phyloP scores from a whole-genome alignment of 2,329 filamentous ascomycete species.

The Pestalotiopsis sp. region DNA sequence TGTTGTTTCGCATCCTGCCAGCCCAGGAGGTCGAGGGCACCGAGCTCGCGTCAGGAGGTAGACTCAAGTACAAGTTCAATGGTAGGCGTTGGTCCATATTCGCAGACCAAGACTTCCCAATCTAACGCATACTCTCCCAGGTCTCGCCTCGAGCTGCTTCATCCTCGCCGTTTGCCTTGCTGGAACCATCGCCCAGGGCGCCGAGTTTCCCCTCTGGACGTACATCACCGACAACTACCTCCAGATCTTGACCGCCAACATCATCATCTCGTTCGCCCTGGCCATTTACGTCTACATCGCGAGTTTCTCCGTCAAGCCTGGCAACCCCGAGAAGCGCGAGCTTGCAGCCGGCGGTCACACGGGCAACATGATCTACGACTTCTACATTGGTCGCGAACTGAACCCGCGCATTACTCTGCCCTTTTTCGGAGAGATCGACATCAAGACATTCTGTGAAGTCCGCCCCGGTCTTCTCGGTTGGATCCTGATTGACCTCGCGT shows the following conservation, averaged over 20 bases:
- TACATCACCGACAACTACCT: constrained; percentile 92
- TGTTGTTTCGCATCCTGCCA: constrained; percentile 78
- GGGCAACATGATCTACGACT: constrained; percentile 90
- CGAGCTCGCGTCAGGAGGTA: constrained; percentile 70
- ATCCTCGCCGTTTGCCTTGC: constrained; percentile 73
- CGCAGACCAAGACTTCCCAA: not conserved
- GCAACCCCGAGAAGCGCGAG: constrained; percentile 73
- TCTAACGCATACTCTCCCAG: constrained; percentile 44
- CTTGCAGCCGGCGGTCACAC: constrained; percentile 80
- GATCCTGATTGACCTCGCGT: constrained; percentile 83
- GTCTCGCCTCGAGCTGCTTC: constrained; percentile 74
- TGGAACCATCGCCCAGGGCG: constrained; percentile 76
- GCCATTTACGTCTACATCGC: constrained; percentile 80
- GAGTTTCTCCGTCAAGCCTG: constrained; percentile 81
- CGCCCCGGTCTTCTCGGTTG: constrained; percentile 91
- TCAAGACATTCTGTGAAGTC: constrained; percentile 88
- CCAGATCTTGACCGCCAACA: constrained; percentile 81
- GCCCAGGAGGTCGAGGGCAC: constrained; percentile 73
- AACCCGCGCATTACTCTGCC: constrained; percentile 85
- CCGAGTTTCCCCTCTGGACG: constrained; percentile 85
- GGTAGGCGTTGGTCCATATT: constrained; percentile 8
- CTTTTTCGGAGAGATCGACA: constrained; percentile 81
- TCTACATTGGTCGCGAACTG: constrained; percentile 94
- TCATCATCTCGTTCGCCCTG: constrained; percentile 73
- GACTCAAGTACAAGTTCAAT: constrained; percentile 70